Conservation (phyloP, 2,329 filamentous ascomycete genomes). For the Dothistroma pini region DNA sequence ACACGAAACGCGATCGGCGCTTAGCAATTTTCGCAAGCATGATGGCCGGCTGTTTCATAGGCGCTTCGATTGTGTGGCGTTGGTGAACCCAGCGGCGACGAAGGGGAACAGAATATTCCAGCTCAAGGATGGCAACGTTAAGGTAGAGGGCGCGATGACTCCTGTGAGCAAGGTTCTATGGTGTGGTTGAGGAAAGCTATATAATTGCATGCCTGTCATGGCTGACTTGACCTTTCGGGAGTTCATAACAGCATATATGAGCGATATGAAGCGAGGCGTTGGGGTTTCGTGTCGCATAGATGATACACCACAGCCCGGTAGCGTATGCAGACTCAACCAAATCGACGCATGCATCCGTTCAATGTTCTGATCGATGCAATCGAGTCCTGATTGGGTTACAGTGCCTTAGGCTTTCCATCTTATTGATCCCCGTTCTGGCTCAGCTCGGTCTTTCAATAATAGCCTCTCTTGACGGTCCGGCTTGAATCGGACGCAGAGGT, state of each 20-base stretch:
- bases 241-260: neutral
- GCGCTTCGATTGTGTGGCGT: constrained; percentile 20
- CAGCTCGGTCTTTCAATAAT: no score
- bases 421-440: no score
- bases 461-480: no score
- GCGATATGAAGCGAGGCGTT: neutral
- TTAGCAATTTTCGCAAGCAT: constrained; percentile 24
- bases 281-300: neutral
- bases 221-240: neutral
- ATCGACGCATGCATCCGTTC: neutral
- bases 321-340: neutral
- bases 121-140: constrained; percentile 17
- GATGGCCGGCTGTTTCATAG: constrained; percentile 28
- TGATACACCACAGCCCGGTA: neutral
- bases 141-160: constrained; percentile 18
- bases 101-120: constrained; percentile 20
- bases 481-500: neutral
- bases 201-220: neutral
- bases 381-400: neutral
- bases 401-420: no score
- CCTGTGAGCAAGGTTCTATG: constrained; percentile 21
- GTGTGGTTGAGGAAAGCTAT: constrained; percentile 18
- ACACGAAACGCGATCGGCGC: constrained; percentile 25
- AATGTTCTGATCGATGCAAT: neutral
- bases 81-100: constrained; percentile 23